phyloP scores from a whole-genome alignment of 257 asterid species.

The Solanum etuberosum region DNA sequence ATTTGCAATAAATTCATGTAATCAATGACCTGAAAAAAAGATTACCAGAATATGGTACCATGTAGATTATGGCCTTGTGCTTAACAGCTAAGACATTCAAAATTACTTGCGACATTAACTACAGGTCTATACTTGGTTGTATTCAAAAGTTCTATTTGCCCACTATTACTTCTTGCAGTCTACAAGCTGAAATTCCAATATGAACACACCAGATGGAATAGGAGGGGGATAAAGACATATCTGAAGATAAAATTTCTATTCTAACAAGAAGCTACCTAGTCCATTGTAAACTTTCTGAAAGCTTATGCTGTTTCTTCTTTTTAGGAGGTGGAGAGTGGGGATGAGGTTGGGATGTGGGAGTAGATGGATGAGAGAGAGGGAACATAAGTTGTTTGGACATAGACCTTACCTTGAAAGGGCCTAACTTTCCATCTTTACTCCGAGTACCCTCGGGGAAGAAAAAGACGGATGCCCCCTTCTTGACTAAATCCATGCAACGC shows the following conservation, averaged over 20 bases:
- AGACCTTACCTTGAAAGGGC: conserved; percentile 65
- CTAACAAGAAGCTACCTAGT: not conserved
- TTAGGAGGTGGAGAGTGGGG: not conserved
- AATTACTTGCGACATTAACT: not conserved
- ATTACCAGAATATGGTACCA: not conserved
- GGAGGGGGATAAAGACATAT: not conserved
- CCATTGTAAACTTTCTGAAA: not conserved
- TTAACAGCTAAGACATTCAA: not conserved
- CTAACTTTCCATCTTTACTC: conserved; percentile 74
- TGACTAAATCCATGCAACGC: conserved; percentile 67
- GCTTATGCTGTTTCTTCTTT: not conserved
- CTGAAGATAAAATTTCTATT: not conserved
- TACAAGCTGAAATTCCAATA: not conserved
- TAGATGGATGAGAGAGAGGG: not conserved
- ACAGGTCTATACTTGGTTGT: not conserved
- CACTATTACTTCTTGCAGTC: not conserved
- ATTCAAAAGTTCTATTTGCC: not conserved
- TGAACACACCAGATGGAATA: not conserved
- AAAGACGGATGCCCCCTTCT: conserved; percentile 88
- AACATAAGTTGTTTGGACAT: not conserved
- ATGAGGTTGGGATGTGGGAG: not conserved
- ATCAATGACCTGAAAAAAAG: not conserved
- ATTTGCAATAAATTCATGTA: not conserved
- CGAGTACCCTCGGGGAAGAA: conserved; percentile 99
- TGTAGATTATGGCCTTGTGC: not conserved